A percentile compares a stretch with the other conserved stretches of the same genome.
These are phyloP conservation scores for Kodamaea suecica DNA, from an alignment of 1,139 yeast genomes.

Conservation along the genomic window DNA sequence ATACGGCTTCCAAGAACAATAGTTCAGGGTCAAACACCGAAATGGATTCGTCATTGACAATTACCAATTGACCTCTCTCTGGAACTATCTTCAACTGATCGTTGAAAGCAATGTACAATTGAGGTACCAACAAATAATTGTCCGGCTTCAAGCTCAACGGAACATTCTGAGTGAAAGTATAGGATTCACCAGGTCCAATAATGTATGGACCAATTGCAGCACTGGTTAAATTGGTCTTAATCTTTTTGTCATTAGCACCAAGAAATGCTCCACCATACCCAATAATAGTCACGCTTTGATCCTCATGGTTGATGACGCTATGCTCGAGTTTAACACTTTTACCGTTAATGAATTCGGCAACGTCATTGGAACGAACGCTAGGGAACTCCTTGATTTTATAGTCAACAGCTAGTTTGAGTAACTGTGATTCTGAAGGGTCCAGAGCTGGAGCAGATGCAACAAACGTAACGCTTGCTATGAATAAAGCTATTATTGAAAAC, in stretches of 20 bases:
- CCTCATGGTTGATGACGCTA: constrained; percentile 57
- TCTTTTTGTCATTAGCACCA: constrained; percentile 51
- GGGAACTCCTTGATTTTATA: constrained; percentile 45
- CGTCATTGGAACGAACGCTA: constrained; percentile 30
- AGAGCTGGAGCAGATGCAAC: constrained; percentile 15
- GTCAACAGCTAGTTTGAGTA: constrained; percentile 40
- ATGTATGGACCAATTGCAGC: constrained; percentile 62
- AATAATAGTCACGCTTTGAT: constrained; percentile 43
- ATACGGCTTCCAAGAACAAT: constrained; percentile 56
- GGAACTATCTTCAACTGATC: constrained; percentile 55
- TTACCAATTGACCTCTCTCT: constrained; percentile 56
- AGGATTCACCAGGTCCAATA: constrained; percentile 49
- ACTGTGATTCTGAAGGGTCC: constrained; percentile 17
- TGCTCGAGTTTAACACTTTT: constrained; percentile 56
- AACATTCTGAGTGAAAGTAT: constrained; percentile 50
- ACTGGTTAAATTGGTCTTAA: constrained; percentile 60
- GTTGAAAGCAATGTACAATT: constrained; percentile 51
- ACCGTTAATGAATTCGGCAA: constrained; percentile 47
- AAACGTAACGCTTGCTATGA: constrained; percentile 16
- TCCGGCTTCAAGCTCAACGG: constrained; percentile 56
- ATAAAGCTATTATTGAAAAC: background rate
- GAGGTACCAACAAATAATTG: constrained; percentile 60
- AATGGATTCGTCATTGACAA: constrained; percentile 62
- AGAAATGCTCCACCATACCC: constrained; percentile 75
- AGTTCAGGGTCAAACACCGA: constrained; percentile 74